A percentile compares a stretch with the other conserved stretches of the same genome.
phyloP scores from a whole-genome alignment of 441 rosid genomes.

The Jatropha podagrica region DNA sequence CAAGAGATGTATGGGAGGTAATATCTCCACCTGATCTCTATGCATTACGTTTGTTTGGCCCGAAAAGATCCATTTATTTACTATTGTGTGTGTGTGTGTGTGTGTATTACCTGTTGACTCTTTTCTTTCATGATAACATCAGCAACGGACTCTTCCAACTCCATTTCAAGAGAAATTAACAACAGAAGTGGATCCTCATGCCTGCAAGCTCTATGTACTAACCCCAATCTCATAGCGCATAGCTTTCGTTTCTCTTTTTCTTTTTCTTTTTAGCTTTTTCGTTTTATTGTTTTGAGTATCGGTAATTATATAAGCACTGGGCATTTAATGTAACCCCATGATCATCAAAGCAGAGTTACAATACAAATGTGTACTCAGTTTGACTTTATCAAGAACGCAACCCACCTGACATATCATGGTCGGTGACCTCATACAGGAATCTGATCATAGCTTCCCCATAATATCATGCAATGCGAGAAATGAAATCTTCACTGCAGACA shows the following conservation, averaged over 20 bases:
- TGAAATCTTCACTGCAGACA: background rate
- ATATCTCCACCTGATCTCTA: background rate
- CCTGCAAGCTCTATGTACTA: constrained; percentile 46
- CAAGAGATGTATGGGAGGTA: constrained; percentile 51
- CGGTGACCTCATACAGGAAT: too few species aligned
- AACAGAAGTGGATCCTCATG: constrained; percentile 26
- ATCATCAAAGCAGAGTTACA: background rate
- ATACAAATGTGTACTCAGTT: background rate
- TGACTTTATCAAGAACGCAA: background rate
- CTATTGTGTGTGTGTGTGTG: too few species aligned
- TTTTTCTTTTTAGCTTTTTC: background rate
- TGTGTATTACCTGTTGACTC: background rate
- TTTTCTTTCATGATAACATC: background rate
- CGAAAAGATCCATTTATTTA: too few species aligned
- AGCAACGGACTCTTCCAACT: constrained; percentile 22
- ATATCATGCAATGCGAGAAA: background rate
- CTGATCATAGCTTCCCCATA: background rate
- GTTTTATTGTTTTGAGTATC: background rate
- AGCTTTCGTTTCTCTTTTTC: background rate
- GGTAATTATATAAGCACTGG: too few species aligned
- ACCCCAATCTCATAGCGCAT: constrained; percentile 14
- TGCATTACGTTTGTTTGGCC: too few species aligned
- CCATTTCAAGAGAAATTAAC: constrained; percentile 27
- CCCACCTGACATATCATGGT: too few species aligned
- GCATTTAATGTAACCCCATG: too few species aligned